Evolutionary conservation across 441 rosid species (phyloP).

Genomic region (Gossypium davidsonii): DNA sequence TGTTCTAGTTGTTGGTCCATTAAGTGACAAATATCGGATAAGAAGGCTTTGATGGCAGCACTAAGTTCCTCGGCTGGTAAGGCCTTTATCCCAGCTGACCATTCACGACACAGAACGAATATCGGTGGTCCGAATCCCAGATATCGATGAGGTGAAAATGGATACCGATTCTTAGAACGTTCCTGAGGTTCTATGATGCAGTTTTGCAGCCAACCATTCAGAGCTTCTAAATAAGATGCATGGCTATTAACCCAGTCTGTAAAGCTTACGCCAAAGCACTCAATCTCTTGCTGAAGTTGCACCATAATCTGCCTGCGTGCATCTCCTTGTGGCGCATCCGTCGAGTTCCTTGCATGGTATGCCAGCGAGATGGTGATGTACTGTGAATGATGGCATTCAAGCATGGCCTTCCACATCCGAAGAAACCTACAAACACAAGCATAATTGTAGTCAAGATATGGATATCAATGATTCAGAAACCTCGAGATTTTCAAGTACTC

Average conservation of each 20-base stretch:
- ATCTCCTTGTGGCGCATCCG: constrained; percentile 34
- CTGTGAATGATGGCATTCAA: constrained; percentile 86
- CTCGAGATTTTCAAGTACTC: not conserved
- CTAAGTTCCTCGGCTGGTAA: constrained; percentile 67
- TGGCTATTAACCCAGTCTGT: constrained; percentile 66
- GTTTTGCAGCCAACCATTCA: constrained; percentile 75
- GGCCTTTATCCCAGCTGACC: constrained; percentile 61
- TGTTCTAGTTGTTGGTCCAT: constrained; percentile 33
- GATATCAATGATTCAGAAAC: not conserved
- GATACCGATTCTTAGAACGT: constrained; percentile 52
- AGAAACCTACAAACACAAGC: constrained; percentile 49
- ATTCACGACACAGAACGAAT: constrained; percentile 74
- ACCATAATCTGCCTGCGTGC: constrained; percentile 38
- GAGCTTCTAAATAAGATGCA: constrained; percentile 58
- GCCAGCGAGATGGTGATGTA: constrained; percentile 91
- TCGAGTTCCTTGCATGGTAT: constrained; percentile 57
- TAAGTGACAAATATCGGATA: constrained; percentile 25
- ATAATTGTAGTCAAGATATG: constrained; percentile 4
- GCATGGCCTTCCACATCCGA: constrained; percentile 94
- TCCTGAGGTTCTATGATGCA: constrained; percentile 69
- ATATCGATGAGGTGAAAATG: constrained; percentile 68
- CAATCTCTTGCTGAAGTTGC: constrained; percentile 68
- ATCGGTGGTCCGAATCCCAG: constrained; percentile 61
- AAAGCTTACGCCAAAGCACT: constrained; percentile 78
- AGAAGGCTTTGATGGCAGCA: constrained; percentile 47